Base-by-base conservation (phyloP, 1,284 basidiomycete genomes). In the Apiotrichum sp. region DNA sequence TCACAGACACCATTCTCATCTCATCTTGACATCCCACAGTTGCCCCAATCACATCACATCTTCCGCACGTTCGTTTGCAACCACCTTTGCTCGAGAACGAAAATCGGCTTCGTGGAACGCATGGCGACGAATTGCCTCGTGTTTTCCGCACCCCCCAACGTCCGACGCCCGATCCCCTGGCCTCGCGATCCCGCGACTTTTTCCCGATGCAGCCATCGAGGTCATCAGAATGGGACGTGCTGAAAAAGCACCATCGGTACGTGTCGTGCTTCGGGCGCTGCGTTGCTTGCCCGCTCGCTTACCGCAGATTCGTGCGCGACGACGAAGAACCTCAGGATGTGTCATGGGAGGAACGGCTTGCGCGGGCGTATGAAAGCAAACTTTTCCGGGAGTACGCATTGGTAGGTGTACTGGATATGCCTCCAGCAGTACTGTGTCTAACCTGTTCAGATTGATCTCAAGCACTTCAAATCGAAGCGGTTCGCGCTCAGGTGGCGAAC, bases 381-480 rank as follows among this genome's bases (percentile, higher is more conserved):
- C 81, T 96, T 6, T 95, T 90, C 71, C 86, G 89, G 59, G 92
- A 97, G 75, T 95, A 86, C 69, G 91, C 90, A 0, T 79, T 96
- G 46, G 74, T 75, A 51, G 49, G 70, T 62, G 3, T 22, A 3
- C 22, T n/a, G 6, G 34, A 4, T 13, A 6, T 39, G 36, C 29
- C 43, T 13, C 13, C 16, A n/a, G 13, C 33, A 14, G 44, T 35
- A 11, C 13, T 42, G 5, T 14, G 14, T 6, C 5, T 29, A 10
- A n/a, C 33, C 49, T 41, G 35, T 52, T 40, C 53, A 73, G 72
- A 90, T 92, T 69, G 89, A 96, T 75, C 78, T 96, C 61, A 95
- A 95, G 76, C 92, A 95, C 71, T 95, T 88, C 80, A 93, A 92
- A 77, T 86, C 87, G 0, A 88, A 89, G n/a, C 86, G 87, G 84